Conservation (phyloP, 139 green algal species). For the Closterium sp. region DNA sequence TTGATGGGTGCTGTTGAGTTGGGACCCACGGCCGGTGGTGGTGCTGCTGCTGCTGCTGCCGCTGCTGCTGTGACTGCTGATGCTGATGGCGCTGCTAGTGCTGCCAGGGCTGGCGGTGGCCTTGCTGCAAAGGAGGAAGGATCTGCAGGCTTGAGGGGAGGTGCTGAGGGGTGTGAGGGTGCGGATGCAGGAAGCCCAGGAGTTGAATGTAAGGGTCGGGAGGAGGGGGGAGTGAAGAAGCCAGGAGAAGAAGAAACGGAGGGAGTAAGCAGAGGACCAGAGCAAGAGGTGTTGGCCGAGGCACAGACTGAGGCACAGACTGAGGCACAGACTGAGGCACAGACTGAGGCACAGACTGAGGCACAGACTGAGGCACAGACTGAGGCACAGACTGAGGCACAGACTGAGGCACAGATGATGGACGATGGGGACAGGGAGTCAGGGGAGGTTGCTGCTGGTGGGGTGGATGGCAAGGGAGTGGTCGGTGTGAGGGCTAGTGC, state of each 20-base stretch:
- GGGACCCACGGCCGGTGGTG: too few relatives aligned
- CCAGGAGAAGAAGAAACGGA: background rate
- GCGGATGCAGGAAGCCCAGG: background rate
- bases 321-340: too few relatives aligned
- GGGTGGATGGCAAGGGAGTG: background rate
- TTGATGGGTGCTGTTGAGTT: too few relatives aligned
- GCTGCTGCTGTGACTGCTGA: background rate
- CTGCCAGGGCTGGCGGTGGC: background rate
- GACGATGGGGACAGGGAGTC: background rate
- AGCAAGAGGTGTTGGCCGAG: too few relatives aligned
- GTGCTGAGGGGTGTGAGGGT: background rate
- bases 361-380: too few relatives aligned
- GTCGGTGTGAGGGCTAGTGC: too few relatives aligned
- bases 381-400: too few relatives aligned
- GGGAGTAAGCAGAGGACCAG: background rate
- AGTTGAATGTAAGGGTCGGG: background rate
- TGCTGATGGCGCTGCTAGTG: background rate
- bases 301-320: too few relatives aligned
- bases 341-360: too few relatives aligned
- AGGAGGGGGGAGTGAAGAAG: background rate
- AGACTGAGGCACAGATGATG: too few relatives aligned
- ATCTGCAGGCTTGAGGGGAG: background rate
- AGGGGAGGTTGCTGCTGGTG: background rate
- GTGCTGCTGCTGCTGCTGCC: too few relatives aligned
- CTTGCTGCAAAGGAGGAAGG: background rate